Conservation (phyloP, 345 rosid genomes). For the Psidium guajava region DNA sequence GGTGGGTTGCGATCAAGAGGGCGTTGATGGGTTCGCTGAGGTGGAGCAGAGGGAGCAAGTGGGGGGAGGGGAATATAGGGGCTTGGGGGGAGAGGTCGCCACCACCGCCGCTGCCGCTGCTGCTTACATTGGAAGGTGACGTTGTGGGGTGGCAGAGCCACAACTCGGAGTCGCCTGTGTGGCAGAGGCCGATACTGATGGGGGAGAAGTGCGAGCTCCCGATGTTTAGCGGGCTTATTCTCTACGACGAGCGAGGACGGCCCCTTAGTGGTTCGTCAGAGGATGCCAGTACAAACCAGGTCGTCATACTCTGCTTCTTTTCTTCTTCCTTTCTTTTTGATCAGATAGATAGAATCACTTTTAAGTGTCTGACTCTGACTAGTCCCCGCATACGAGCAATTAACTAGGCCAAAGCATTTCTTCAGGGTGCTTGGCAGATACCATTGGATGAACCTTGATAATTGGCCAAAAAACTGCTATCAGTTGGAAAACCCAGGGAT, state of each 20-base stretch:
- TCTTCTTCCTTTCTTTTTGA: background rate
- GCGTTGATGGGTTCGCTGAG: constrained; percentile 41
- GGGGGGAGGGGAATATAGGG: constrained; percentile 25
- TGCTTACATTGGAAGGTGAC: constrained; percentile 15
- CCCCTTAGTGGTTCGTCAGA: constrained; percentile 18
- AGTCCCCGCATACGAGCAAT: background rate
- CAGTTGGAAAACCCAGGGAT: background rate
- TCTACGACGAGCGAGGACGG: constrained; percentile 58
- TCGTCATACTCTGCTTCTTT: background rate
- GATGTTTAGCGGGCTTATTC: constrained; percentile 62
- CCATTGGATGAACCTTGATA: background rate
- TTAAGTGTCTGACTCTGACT: background rate
- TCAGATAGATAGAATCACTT: background rate
- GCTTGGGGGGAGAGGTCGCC: background rate
- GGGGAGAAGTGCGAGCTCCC: constrained; percentile 84
- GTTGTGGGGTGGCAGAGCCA: constrained; percentile 34
- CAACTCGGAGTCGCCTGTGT: constrained; percentile 50
- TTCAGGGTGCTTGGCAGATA: background rate
- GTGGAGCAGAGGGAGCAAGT: constrained; percentile 59
- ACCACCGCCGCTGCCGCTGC: background rate
- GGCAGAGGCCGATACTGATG: constrained; percentile 83
- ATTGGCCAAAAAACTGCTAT: background rate
- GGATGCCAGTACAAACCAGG: background rate
- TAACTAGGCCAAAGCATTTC: background rate
- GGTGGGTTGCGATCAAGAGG: constrained; percentile 34